A percentile compares a stretch with the other conserved stretches of the same genome.
Conservation (phyloP, 2,329 filamentous ascomycete species). For the Cordyceps cateniannulata region DNA sequence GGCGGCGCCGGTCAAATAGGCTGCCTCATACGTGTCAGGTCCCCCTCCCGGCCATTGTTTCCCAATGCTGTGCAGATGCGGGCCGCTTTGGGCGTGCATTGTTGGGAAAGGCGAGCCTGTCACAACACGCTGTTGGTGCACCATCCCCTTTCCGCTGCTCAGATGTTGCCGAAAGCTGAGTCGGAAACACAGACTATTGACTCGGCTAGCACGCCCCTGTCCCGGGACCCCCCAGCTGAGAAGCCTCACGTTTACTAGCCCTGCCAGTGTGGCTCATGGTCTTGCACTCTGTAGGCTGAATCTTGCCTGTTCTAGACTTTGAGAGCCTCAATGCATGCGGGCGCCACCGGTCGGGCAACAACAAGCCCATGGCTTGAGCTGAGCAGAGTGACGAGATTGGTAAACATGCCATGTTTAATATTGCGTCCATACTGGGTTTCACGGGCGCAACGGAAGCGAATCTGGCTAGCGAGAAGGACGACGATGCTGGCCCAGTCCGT, state of each 20-base stretch:
- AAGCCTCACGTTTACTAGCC: background rate
- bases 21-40: background rate
- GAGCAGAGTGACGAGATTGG: background rate
- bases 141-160: background rate
- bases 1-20: no score
- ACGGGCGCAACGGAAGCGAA: background rate
- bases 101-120: background rate
- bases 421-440: background rate
- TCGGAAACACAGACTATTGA: background rate
- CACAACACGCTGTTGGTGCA: background rate
- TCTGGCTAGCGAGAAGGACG: background rate
- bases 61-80: no score
- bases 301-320: constrained; percentile 8
- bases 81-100: background rate
- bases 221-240: background rate
- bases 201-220: background rate
- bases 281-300: no score
- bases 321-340: background rate
- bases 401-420: background rate
- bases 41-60: background rate
- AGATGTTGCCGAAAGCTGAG: background rate
- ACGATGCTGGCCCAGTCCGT: background rate
- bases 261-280: background rate
- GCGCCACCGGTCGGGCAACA: constrained; percentile 1
- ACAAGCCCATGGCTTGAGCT: constrained; percentile 6